Conservation (phyloP, 768 basidiomycete species). For the Hygrophorus pudorinus region DNA sequence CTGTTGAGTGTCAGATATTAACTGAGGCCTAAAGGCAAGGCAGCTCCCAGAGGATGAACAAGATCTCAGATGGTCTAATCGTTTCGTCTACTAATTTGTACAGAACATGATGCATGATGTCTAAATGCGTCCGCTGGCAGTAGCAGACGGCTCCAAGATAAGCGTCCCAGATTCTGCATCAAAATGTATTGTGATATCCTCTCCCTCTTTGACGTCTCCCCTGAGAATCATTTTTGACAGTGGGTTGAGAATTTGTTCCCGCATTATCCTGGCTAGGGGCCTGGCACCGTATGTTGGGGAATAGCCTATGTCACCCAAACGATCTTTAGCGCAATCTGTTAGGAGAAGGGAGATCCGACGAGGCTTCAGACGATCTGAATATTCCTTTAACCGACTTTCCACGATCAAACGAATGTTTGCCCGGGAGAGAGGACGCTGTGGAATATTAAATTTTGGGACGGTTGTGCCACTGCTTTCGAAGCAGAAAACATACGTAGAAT, state of each 20-base stretch:
- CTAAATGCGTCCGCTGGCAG: too few species aligned
- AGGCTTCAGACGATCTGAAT: slow-evolving; percentile 70
- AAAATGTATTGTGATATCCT: slow-evolving; percentile 64
- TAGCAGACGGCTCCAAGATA: too few species aligned
- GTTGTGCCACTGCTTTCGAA: slow-evolving; percentile 13
- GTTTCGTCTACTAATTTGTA: too few species aligned
- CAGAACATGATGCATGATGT: too few species aligned
- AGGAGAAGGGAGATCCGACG: slow-evolving; percentile 76
- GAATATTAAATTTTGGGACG: slow-evolving; percentile 15
- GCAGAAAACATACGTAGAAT: slow-evolving; percentile 42
- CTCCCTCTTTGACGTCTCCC: slow-evolving; percentile 73
- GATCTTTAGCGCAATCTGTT: slow-evolving; percentile 66
- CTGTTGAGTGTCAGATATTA: too few species aligned
- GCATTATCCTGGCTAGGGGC: slow-evolving; percentile 85
- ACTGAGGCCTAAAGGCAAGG: too few species aligned
- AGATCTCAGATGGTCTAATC: too few species aligned
- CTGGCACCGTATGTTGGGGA: slow-evolving; percentile 84
- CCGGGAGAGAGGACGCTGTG: slow-evolving; percentile 70
- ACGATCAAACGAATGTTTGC: slow-evolving; percentile 78
- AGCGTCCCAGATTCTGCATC: slow-evolving; percentile 29
- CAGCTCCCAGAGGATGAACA: too few species aligned
- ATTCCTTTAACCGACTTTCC: slow-evolving; percentile 77
- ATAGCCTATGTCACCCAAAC: slow-evolving; percentile 68
- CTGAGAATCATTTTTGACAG: slow-evolving; percentile 79
- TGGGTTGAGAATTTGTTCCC: slow-evolving; percentile 87